phyloP scores from a whole-genome alignment of 2,329 filamentous ascomycete genomes.

The Trichoderma aggressivum region DNA sequence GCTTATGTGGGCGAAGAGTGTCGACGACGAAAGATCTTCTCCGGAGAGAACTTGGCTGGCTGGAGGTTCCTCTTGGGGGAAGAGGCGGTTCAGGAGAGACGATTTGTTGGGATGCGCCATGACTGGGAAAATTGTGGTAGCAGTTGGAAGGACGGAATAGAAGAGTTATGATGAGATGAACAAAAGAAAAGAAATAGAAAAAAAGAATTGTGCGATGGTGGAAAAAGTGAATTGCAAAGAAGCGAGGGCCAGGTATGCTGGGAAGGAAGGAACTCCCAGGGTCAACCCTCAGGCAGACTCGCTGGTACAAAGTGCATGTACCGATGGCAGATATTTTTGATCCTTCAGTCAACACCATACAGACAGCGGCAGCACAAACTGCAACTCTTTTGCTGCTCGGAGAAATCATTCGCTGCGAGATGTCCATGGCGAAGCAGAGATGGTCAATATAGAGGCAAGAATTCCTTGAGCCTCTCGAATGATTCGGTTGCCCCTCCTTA shows the following conservation, averaged over 20 bases:
- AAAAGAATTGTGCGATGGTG: not conserved
- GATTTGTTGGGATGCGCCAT: not conserved
- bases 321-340: not conserved
- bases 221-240: not conserved
- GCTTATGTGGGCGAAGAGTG: conserved; percentile 29
- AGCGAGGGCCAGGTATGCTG: not conserved
- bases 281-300: not conserved
- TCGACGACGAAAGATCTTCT: conserved; percentile 23
- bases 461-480: not conserved
- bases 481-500: not conserved
- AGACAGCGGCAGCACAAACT: not conserved
- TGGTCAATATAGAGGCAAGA: not conserved
- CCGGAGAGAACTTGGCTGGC: not conserved
- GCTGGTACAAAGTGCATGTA: not conserved
- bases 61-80: not conserved
- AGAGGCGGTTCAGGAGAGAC: not conserved
- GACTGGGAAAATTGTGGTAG: not conserved
- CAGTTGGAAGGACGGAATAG: fast-evolving
- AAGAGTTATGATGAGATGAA: not conserved
- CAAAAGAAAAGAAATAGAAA: not conserved
- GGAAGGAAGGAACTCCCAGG: not conserved
- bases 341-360: not conserved
- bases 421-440: not conserved
- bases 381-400: not conserved
- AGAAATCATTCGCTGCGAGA: not conserved